These are phyloP conservation scores for Exophiala calicioides DNA, from an alignment of 2,329 filamentous ascomycete genomes.

Conservation along the genomic window DNA sequence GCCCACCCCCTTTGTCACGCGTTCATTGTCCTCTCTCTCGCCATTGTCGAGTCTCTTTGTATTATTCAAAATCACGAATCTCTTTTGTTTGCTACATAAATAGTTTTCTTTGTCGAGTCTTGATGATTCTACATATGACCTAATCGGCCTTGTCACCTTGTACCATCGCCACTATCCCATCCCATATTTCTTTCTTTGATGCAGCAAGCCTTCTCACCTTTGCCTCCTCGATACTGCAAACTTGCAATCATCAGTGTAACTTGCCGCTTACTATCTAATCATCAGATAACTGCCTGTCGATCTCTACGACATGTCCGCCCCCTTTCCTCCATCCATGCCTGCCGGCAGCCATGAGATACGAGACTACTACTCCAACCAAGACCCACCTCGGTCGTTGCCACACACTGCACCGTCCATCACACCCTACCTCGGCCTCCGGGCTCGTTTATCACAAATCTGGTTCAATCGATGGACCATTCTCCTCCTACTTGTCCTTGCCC, in stretches of 20 bases:
- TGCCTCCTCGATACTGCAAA: constrained; percentile 1
- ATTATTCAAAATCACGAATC: constrained; percentile 21
- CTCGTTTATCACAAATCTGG: constrained; percentile 92
- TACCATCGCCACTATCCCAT: constrained; percentile 9
- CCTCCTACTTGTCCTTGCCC: constrained; percentile 78
- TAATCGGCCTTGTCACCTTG: constrained; percentile 8
- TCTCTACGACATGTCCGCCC: constrained; percentile 29
- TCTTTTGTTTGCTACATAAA: constrained; percentile 25
- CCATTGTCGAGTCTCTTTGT: constrained; percentile 15
- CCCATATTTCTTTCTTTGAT: constrained; percentile 5
- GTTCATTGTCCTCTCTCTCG: constrained; percentile 10
- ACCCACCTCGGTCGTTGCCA: constrained; percentile 56
- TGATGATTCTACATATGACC: constrained; percentile 21
- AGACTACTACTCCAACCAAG: constrained; percentile 59
- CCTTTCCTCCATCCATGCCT: constrained; percentile 60
- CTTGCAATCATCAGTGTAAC: neutral
- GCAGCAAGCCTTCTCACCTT: neutral
- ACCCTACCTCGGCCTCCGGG: constrained; percentile 86
- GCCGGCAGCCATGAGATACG: constrained; percentile 60
- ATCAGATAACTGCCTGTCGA: constrained; percentile 31
- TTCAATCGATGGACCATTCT: constrained; percentile 97
- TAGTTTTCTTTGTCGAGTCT: constrained; percentile 18
- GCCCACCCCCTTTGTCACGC: constrained; percentile 6
- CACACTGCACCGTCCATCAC: constrained; percentile 72
- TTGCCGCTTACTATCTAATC: constrained; percentile 17